Evolutionary conservation across 1,284 basidiomycete genomes (phyloP), one percentile per base, ranked within the genome.

Genomic region (Chiua sp.): DNA sequence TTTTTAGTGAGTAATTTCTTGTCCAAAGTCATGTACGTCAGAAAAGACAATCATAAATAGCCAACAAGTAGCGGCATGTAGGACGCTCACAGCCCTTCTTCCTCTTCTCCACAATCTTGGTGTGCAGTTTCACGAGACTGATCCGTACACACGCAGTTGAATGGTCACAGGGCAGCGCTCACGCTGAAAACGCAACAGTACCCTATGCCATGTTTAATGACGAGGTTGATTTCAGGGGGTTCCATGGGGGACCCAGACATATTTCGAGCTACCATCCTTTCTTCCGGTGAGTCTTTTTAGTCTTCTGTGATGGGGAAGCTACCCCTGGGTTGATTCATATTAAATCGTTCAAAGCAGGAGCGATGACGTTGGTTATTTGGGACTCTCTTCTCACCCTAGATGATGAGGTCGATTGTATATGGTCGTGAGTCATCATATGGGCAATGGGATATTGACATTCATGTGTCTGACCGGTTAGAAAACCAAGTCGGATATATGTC

Each of bases 361-460:
- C 67, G 0, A 4, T 65, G 49, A 18, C 51, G 6, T 23, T 68
- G 32, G 33, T 68, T 47, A 30, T 50, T 3, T 68, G 69, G 67
- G 62, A 71, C 5, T 26, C 56, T 22, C 16, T 69, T 42, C 53
- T 71, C 37, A 68, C 59, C 28, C 42, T 70, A 8, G 63, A 51
- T 4, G 48, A 65, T 10, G 69, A 68, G 28, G 51, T 71, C 16
- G 23, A 53, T 49, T 50, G 55, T 28, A 69, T 68, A 53, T 68
- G 67, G 67, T 33, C 33, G 67, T 68, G 51, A 69, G 67, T 68
- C 39, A 18, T 50, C 26, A 33, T 23, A 32, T 12, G 23, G 46
- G 35, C 22, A n/a, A 39, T 2, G 3, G 13, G n/a, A 11, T 7
- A 10, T 16, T 39, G 26, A 47, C 35, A 30, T 28, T 49, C 18